Base-by-base conservation (phyloP, 805 yeast species). In the Brettanomyces sp. region DNA sequence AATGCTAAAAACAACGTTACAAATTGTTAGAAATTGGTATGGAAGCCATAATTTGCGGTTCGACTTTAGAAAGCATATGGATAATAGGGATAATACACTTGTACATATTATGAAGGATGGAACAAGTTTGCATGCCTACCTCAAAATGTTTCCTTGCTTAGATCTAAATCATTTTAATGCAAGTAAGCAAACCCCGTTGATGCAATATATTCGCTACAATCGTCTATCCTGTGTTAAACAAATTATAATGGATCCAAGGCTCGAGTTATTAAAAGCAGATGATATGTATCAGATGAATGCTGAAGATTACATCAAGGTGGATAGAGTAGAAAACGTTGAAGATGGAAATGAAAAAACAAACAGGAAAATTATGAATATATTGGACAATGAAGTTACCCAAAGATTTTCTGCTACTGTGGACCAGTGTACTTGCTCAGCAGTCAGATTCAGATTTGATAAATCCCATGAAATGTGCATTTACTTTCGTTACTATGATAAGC, bases 71-170 rank as follows among this genome's bases (percentile, higher is more conserved):
- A 80, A 78, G 28, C 97, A 91, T 57, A 65, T 77, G 6, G 97
- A 91, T 57, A 62, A 59, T 22, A 73, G 77, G 46, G 91, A 91
- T 0, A 88, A 89, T 57, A 79, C 93, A 0, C 57, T 91, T 3
- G 64, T 91, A 32, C 98, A 91, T 62, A 73, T 85, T 3, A 65
- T 87, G 30, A 74, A 76, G 36, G 59, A 57, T 42, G 59, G 62
- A 43, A 72, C 73, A 12, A 72, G 74, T 13, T 60, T 85, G 28
- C 57, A 63, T 30, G 49, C 65, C 2, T 50, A 79, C 9, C 54
- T 80, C 36, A 49, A 56, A 5, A 54, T 60, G 5, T 68, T 69
- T 38, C 61, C 71, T 5, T 55, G 54, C 7, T 51, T 73, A 12
- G 72, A 80, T 52, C 59, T 87, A 11, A 87, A 91, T 59, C 74